A percentile compares a stretch with the other conserved stretches of the same genome.
phyloP scores from a whole-genome alignment of 73 alveolate genomes.

The Strombidium stylifer region DNA sequence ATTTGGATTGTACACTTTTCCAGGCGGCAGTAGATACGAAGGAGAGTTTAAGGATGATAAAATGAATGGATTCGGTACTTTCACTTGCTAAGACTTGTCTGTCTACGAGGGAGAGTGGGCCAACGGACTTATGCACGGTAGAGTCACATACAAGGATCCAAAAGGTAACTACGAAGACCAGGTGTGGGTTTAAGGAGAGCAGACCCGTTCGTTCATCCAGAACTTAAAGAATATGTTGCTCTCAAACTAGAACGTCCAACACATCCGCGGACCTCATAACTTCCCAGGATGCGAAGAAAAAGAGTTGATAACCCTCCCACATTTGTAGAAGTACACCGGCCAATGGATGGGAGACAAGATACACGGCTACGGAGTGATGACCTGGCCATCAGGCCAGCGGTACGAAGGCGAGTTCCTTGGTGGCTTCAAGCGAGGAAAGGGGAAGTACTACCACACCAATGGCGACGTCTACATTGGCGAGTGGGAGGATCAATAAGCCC shows the following conservation, averaged over 20 bases:
- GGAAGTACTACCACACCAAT: conserved; percentile 40
- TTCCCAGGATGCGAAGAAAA: too few species aligned
- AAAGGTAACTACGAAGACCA: too few species aligned
- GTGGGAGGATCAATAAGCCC: conserved; percentile 41
- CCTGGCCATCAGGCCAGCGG: conserved; percentile 33
- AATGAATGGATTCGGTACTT: conserved; percentile 10
- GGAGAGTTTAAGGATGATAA: conserved; percentile 10
- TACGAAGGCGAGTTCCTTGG: conserved; percentile 50
- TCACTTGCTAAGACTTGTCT: conserved; percentile 26
- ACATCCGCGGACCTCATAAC: too few species aligned
- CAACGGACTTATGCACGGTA: conserved; percentile 53
- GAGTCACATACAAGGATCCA: conserved; percentile 49
- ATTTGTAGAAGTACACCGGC: too few species aligned
- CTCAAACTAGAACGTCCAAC: too few species aligned
- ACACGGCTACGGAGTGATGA: conserved; percentile 40
- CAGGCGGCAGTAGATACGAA: conserved; percentile 45
- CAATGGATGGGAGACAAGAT: too few species aligned
- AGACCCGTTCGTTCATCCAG: too few species aligned
- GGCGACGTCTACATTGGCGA: conserved; percentile 55
- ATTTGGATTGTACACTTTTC: conserved; percentile 37
- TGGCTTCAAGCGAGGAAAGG: conserved; percentile 40
- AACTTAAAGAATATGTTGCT: too few species aligned
- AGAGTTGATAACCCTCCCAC: too few species aligned
- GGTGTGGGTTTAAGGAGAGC: too few species aligned
- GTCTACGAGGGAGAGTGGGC: conserved; percentile 23